Evolutionary conservation across 2,329 filamentous ascomycete genomes (phyloP).

Genomic region (Neonectria neomacrospora): DNA sequence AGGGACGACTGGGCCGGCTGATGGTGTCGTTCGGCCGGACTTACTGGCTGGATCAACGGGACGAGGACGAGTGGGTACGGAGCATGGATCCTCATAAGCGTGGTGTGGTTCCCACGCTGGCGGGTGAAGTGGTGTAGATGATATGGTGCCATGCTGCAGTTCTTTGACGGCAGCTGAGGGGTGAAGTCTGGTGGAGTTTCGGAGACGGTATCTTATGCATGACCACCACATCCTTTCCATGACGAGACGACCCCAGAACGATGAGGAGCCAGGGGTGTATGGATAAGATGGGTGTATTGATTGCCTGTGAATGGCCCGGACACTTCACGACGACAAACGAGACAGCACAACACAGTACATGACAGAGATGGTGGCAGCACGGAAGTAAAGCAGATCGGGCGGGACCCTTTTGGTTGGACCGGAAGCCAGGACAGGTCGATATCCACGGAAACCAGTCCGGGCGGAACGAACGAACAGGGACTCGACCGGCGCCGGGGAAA

Average conservation of each 20-base stretch:
- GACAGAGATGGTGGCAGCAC: conserved; percentile 5
- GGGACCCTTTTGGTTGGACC: conserved; percentile 11
- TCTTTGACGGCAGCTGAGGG: conserved; percentile 11
- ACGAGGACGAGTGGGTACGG: conserved; percentile 75
- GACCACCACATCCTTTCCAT: neutral
- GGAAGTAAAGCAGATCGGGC: conserved; percentile 13
- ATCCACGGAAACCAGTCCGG: conserved; percentile 31
- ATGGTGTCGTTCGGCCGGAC: conserved; percentile 79
- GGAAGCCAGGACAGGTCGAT: conserved; percentile 14
- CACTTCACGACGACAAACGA: conserved; percentile 8
- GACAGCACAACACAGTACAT: conserved; percentile 3
- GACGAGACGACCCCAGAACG: neutral
- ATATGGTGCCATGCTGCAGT: conserved; percentile 22
- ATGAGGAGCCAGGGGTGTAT: conserved; percentile 2
- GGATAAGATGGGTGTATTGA: conserved; percentile 5
- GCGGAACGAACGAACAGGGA: conserved; percentile 21
- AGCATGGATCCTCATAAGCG: conserved; percentile 69
- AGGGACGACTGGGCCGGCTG: conserved; percentile 78
- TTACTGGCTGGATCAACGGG: conserved; percentile 83
- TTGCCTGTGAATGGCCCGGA: conserved; percentile 7
- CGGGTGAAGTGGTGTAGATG: conserved; percentile 48
- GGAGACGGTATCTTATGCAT: conserved; percentile 11
- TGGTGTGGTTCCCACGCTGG: conserved; percentile 53
- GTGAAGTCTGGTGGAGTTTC: conserved; percentile 1
- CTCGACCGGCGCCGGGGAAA: conserved; percentile 36